Evolutionary conservation across 495 filamentous ascomycete species (phyloP).

Genomic region (Apodospora peruviana): DNA sequence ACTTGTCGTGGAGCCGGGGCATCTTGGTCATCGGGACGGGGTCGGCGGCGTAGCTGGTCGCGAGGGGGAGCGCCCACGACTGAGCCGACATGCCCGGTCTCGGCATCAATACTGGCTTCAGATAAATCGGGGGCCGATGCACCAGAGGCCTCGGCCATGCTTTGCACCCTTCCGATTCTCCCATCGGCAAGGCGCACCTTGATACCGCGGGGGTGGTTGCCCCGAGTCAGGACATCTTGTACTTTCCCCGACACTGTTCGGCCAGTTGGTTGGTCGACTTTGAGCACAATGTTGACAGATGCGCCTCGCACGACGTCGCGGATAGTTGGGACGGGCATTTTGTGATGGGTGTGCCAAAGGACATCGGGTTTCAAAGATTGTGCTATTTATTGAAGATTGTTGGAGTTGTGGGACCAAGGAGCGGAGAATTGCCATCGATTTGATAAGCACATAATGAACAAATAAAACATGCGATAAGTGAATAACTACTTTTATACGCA

Average conservation of each 20-base stretch:
- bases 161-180: slow-evolving; percentile 63
- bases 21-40: slow-evolving; percentile 2
- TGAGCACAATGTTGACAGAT: slow-evolving; percentile 62
- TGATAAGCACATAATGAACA: no score
- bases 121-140: no score
- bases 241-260: slow-evolving; percentile 58
- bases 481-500: no score
- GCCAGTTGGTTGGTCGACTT: slow-evolving; percentile 65
- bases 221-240: slow-evolving; percentile 57
- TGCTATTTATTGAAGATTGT: no score
- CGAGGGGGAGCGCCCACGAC: background rate
- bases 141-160: no score
- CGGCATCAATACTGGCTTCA: slow-evolving; percentile 7
- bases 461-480: no score
- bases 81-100: background rate
- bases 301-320: slow-evolving; percentile 51
- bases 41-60: background rate
- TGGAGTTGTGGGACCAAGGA: no score
- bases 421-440: no score
- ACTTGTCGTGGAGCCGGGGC: slow-evolving; percentile 12
- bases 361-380: no score
- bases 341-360: no score
- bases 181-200: slow-evolving; percentile 68
- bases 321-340: slow-evolving; percentile 38
- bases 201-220: slow-evolving; percentile 69